A percentile compares a stretch with the other conserved stretches of the same genome.
Evolutionary conservation across 1,284 basidiomycete genomes (phyloP).

Genomic region (Leccinum subrobustum): DNA sequence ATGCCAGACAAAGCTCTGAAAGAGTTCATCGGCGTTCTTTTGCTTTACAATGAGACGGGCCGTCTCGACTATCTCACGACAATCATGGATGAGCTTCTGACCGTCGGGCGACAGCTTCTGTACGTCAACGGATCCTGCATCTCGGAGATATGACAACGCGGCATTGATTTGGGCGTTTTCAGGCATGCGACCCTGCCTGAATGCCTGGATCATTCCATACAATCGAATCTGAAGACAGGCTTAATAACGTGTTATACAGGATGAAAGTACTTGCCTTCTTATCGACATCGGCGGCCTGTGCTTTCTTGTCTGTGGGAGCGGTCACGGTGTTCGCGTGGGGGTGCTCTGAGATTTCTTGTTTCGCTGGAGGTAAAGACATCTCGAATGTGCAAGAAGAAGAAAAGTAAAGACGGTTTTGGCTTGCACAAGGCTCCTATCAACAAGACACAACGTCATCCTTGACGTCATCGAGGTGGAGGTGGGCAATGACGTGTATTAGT

Average conservation of each 20-base stretch:
- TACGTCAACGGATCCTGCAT: conserved; percentile 67
- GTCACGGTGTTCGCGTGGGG: conserved; percentile 55
- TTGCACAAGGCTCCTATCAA: conserved; percentile 16
- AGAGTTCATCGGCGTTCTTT: conserved; percentile 88
- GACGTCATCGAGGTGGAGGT: background rate
- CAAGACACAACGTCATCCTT: conserved; percentile 21
- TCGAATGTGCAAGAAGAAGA: background rate
- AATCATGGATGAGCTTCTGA: conserved; percentile 72
- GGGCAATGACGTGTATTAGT: no score
- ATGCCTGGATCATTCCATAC: conserved; percentile 77
- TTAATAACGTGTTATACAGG: background rate
- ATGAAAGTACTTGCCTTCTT: conserved; percentile 46
- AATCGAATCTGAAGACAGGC: conserved; percentile 50
- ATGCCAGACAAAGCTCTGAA: conserved; percentile 85
- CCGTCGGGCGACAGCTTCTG: conserved; percentile 75
- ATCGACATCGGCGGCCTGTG: conserved; percentile 60
- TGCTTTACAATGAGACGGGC: conserved; percentile 65
- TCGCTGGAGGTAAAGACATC: conserved; percentile 65
- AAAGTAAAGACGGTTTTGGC: background rate
- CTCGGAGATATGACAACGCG: conserved; percentile 66
- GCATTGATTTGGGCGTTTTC: conserved; percentile 79
- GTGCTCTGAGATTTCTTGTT: conserved; percentile 56
- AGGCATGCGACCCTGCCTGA: conserved; percentile 77
- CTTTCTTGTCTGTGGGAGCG: conserved; percentile 52
- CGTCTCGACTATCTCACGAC: conserved; percentile 71